phyloP scores from a whole-genome alignment of 495 filamentous ascomycete species.

The Hyaloscypha variabilis region DNA sequence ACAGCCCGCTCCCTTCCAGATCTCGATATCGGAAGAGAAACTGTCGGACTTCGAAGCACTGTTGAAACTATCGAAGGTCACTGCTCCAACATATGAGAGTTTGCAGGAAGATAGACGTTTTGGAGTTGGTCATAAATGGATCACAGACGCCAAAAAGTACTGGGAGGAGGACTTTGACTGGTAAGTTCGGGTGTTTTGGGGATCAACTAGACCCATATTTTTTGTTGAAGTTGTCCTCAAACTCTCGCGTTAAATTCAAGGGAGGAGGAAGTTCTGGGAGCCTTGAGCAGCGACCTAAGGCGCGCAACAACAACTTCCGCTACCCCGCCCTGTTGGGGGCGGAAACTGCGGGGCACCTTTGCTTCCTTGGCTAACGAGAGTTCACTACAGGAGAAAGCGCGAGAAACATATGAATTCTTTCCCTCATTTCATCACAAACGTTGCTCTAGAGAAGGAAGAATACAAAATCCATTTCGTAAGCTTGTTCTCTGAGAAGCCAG shows the following conservation, averaged over 20 bases:
- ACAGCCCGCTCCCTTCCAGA: not conserved
- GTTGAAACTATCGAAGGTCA: constrained; percentile 53
- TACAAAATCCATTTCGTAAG: constrained; percentile 62
- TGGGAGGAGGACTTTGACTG: not conserved
- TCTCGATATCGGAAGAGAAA: not conserved
- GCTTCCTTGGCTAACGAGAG: too few species aligned
- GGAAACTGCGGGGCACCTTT: not conserved
- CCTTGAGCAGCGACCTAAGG: too few species aligned
- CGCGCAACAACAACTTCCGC: too few species aligned
- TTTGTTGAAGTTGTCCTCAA: not conserved
- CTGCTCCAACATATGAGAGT: constrained; percentile 54
- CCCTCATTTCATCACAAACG: constrained; percentile 52
- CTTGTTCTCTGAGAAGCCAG: constrained; percentile 57
- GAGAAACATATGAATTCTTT: constrained; percentile 64
- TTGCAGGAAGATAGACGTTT: constrained; percentile 9
- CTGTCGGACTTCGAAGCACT: constrained; percentile 47
- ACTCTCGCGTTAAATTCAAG: too few species aligned
- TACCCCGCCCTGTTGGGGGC: not conserved
- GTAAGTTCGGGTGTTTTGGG: not conserved
- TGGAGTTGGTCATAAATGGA: not conserved
- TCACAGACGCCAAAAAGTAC: not conserved
- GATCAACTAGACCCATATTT: not conserved
- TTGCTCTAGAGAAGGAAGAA: constrained; percentile 47
- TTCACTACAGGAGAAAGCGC: constrained; percentile 43
- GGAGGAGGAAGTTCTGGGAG: too few species aligned